Conservation (phyloP, 495 filamentous ascomycete species). For the Pseudevernia furfuracea region DNA sequence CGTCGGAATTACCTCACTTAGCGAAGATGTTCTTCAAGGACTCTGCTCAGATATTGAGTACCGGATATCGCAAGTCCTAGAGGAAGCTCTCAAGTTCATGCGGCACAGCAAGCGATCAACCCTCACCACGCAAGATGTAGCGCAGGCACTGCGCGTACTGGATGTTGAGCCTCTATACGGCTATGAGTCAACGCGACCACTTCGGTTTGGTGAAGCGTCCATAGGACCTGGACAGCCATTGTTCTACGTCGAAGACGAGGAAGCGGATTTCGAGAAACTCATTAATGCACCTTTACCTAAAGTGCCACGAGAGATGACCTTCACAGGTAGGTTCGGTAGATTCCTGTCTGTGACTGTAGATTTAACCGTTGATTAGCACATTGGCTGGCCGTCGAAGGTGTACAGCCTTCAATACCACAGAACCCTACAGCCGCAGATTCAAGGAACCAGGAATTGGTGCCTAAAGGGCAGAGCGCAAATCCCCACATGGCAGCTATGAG, state of each 20-base stretch:
- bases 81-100: conserved; percentile 94
- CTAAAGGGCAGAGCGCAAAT: conserved; percentile 82
- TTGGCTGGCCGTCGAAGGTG: conserved; percentile 93
- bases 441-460: conserved; percentile 70
- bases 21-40: conserved; percentile 72
- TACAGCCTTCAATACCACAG: conserved; percentile 90
- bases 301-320: conserved; percentile 84
- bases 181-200: conserved; percentile 79
- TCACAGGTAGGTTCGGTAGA: conserved; percentile 58
- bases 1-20: conserved; percentile 71
- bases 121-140: conserved; percentile 77
- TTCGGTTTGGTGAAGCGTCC: conserved; percentile 88
- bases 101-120: conserved; percentile 74
- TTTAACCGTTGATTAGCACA: conserved; percentile 54
- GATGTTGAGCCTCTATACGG: conserved; percentile 94
- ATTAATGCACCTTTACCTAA: conserved; percentile 94
- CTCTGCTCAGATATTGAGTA: conserved; percentile 93
- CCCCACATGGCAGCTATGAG: conserved; percentile 72
- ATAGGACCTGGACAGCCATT: conserved; percentile 91
- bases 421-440: conserved; percentile 82
- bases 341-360: background rate
- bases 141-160: conserved; percentile 71
- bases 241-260: conserved; percentile 97
- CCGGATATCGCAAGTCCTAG: conserved; percentile 80
- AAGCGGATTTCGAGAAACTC: conserved; percentile 96